A percentile compares a stretch with the other conserved stretches of the same genome.
Evolutionary conservation across 169 alveolate genomes (phyloP).

Genomic region (Blepharisma undulans): DNA sequence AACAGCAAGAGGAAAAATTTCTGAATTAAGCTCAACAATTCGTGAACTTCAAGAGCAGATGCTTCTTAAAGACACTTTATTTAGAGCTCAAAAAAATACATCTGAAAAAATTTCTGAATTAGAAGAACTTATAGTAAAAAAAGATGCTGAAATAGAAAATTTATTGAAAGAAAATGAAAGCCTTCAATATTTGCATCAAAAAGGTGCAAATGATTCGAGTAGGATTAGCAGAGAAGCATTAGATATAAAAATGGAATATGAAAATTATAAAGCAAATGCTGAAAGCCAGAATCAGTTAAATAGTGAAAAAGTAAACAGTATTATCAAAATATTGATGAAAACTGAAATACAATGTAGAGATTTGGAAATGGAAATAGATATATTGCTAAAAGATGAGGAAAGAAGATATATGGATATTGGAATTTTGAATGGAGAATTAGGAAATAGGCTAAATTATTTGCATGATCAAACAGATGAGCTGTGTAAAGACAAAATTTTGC

Average conservation of each 20-base stretch:
- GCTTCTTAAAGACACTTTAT: not conserved
- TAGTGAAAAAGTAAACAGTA: not conserved
- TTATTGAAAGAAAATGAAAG: not conserved
- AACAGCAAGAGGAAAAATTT: not conserved
- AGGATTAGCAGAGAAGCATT: not conserved
- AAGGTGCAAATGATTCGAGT: not conserved
- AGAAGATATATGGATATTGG: not conserved
- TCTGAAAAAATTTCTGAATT: not conserved
- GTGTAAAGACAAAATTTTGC: not conserved
- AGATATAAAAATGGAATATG: not conserved
- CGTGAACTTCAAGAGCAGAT: not conserved
- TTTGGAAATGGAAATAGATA: not conserved
- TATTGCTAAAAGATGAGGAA: not conserved
- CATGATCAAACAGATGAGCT: not conserved
- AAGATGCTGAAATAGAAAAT: not conserved
- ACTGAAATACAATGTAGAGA: not conserved
- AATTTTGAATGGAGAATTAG: not conserved
- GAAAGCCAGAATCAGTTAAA: not conserved
- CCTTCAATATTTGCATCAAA: not conserved
- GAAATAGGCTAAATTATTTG: not conserved
- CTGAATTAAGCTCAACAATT: not conserved
- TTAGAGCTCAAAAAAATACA: not conserved
- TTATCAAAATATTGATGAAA: not conserved
- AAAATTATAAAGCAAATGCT: not conserved
- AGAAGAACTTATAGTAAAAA: not conserved